phyloP scores from a whole-genome alignment of 805 yeast genomes.

The Wickerhamiella azyma region DNA sequence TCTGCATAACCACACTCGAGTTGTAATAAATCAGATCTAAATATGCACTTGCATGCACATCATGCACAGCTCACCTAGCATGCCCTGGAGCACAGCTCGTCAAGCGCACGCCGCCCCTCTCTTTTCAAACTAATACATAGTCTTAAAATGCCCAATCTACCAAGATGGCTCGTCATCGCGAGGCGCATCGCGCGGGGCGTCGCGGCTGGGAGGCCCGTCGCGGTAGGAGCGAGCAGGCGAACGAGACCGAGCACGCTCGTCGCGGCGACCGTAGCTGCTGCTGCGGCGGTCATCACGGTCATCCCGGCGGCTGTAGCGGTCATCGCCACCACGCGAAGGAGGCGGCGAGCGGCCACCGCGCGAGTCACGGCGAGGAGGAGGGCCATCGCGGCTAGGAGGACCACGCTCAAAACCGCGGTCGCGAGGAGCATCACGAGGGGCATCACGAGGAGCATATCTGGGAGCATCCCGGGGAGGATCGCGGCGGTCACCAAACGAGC shows the following conservation, averaged over 20 bases:
- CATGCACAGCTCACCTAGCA: too few relatives aligned
- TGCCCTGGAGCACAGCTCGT: too few relatives aligned
- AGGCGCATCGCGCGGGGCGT: neutral
- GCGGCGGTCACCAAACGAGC: neutral
- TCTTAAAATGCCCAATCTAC: neutral
- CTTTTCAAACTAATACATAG: too few relatives aligned
- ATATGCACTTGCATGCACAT: too few relatives aligned
- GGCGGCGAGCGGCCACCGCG: neutral
- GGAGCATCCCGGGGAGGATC: too few relatives aligned
- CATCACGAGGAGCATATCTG: neutral
- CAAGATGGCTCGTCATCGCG: neutral
- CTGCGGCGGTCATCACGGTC: too few relatives aligned
- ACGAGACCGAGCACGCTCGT: neutral
- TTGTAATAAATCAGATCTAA: too few relatives aligned
- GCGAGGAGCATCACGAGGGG: neutral
- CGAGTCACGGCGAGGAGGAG: neutral
- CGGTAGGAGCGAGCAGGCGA: neutral
- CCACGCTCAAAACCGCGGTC: neutral
- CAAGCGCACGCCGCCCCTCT: too few relatives aligned
- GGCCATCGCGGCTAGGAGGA: neutral
- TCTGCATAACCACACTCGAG: too few relatives aligned
- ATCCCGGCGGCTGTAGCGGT: conserved; percentile 15
- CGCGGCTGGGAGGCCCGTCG: neutral
- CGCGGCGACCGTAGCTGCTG: neutral
- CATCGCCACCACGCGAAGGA: conserved; percentile 17